Evolutionary conservation across 768 basidiomycete species (phyloP).

Genomic region (Russula sp.): DNA sequence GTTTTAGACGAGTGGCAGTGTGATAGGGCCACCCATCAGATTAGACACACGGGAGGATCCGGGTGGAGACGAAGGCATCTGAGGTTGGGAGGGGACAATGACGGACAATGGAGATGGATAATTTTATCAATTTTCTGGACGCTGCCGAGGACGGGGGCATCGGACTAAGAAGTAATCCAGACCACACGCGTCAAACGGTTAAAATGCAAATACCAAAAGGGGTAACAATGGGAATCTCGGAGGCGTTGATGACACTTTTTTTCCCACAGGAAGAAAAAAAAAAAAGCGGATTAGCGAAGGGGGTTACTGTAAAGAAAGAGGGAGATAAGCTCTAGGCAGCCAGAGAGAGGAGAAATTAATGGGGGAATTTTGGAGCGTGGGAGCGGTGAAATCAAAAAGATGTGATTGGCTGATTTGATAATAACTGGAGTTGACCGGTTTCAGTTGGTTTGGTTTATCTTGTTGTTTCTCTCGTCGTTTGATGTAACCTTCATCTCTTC

Average conservation of each 20-base stretch:
- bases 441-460: conserved; percentile 16
- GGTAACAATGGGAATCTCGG: conserved; percentile 18
- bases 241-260: background rate
- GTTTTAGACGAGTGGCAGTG: conserved; percentile 23
- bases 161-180: conserved; percentile 7
- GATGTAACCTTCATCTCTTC: conserved; percentile 25
- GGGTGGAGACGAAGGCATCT: background rate
- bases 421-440: background rate
- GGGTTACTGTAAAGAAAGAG: background rate
- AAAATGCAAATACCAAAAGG: conserved; percentile 25
- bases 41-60: background rate
- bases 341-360: background rate
- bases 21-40: conserved; percentile 11
- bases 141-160: conserved; percentile 18
- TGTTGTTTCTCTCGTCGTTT: conserved; percentile 17
- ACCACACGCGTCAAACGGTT: conserved; percentile 22
- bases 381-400: conserved; percentile 13
- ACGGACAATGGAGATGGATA: background rate
- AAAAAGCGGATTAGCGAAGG: background rate
- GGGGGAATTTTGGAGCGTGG: conserved; percentile 14
- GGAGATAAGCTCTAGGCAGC: conserved; percentile 9
- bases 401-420: conserved; percentile 30
- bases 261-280: background rate
- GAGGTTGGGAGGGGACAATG: background rate
- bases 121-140: background rate